Conservation (phyloP, 768 basidiomycete species). For the Baorangia bicolor region DNA sequence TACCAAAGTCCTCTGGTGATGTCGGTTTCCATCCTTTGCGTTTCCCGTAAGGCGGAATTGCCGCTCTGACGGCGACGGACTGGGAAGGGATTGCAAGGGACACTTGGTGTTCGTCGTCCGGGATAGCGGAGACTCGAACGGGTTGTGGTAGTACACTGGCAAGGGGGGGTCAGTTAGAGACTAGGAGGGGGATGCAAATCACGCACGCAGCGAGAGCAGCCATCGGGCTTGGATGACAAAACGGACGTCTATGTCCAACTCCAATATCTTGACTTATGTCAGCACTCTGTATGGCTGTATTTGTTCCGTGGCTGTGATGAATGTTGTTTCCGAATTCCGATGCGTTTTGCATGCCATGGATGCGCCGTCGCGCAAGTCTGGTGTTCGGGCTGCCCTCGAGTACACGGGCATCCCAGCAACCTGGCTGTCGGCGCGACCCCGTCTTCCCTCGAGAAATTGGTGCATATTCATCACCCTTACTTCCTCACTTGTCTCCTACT, state of each 20-base stretch:
- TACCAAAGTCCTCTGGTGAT: conserved; percentile 81
- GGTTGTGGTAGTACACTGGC: conserved; percentile 68
- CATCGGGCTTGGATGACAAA: conserved; percentile 36
- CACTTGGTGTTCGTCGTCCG: conserved; percentile 63
- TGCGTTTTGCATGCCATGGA: conserved; percentile 5
- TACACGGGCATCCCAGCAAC: conserved; percentile 70
- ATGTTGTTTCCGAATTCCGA: conserved; percentile 24
- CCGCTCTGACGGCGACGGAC: conserved; percentile 47
- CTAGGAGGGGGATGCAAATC: neutral
- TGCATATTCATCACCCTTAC: conserved; percentile 86
- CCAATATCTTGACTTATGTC: conserved; percentile 15
- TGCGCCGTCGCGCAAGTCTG: conserved; percentile 40
- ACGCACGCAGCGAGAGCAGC: conserved; percentile 79
- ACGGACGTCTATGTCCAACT: conserved; percentile 15
- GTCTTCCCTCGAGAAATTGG: conserved; percentile 90
- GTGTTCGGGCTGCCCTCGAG: conserved; percentile 58
- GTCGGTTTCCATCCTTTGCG: conserved; percentile 85
- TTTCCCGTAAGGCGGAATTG: conserved; percentile 82
- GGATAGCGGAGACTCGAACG: conserved; percentile 46
- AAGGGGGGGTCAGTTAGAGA: conserved; percentile 2
- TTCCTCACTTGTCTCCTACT: conserved; percentile 65
- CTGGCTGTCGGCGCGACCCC: conserved; percentile 83
- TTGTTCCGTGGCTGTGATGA: conserved; percentile 26
- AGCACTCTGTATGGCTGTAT: conserved; percentile 21
- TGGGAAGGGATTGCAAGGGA: conserved; percentile 33